Evolutionary conservation across 2,329 filamentous ascomycete species (phyloP).

Genomic region (Bipolaris victoriae): DNA sequence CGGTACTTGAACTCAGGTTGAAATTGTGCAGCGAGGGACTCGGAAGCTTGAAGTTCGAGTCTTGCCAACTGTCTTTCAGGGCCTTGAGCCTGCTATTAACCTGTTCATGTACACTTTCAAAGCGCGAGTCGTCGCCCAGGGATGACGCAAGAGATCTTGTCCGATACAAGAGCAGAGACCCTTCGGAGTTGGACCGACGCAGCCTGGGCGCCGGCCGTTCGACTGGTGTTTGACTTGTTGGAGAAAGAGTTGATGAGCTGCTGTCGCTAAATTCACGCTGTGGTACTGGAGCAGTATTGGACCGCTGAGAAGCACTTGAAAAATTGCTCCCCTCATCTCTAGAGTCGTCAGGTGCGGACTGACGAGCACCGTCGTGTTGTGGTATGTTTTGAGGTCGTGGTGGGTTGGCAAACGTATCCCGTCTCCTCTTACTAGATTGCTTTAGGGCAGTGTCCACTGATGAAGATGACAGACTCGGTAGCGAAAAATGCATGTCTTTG

Average conservation of each 20-base stretch:
- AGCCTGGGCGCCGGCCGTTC: conserved; percentile 48
- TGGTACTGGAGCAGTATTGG: conserved; percentile 22
- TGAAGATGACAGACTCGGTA: conserved; percentile 42
- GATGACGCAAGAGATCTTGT: conserved; percentile 80
- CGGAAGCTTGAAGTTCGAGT: conserved; percentile 74
- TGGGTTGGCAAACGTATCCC: conserved; percentile 22
- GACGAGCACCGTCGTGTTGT: conserved; percentile 32
- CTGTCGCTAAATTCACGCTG: conserved; percentile 28
- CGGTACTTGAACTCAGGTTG: conserved; percentile 42
- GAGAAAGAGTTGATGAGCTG: conserved; percentile 25
- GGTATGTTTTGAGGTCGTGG: conserved; percentile 15
- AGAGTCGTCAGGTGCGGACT: conserved; percentile 18
- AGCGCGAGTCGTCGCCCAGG: conserved; percentile 81
- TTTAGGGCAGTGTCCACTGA: conserved; percentile 32
- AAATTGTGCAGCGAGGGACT: conserved; percentile 63
- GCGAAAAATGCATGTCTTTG: conserved; percentile 45
- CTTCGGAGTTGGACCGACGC: conserved; percentile 73
- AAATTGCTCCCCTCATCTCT: conserved; percentile 10
- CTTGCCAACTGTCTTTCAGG: conserved; percentile 84
- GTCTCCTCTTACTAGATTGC: conserved; percentile 20
- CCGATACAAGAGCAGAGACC: conserved; percentile 75
- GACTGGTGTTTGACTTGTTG: conserved; percentile 10
- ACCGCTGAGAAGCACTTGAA: conserved; percentile 18
- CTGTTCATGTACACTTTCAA: conserved; percentile 79
- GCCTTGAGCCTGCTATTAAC: conserved; percentile 90